A percentile compares a stretch with the other conserved stretches of the same genome.
Evolutionary conservation across 2,329 filamentous ascomycete species (phyloP).

Genomic region (Zasmidium citrigriseum): DNA sequence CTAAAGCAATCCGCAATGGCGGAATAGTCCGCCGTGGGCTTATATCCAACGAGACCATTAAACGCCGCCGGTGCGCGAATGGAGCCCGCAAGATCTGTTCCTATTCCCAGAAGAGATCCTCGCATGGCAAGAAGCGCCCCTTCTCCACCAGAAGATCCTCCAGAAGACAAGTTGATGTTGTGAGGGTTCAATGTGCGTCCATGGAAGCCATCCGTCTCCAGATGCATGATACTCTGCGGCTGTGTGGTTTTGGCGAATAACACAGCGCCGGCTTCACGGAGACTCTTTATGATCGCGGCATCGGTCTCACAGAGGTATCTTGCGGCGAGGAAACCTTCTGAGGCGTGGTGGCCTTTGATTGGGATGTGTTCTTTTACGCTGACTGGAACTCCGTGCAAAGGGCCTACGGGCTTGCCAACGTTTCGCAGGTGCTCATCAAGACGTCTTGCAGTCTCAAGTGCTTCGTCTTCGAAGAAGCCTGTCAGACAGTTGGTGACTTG

Average conservation of each 20-base stretch:
- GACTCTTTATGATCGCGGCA: conserved; percentile 11
- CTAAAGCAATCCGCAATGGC: conserved; percentile 15
- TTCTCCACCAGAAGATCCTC: conserved; percentile 15
- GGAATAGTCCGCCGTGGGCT: conserved; percentile 29
- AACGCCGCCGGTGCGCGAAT: conserved; percentile 87
- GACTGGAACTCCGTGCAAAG: conserved; percentile 21
- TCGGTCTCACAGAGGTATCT: conserved; percentile 9
- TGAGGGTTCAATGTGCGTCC: conserved; percentile 16
- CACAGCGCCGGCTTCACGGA: conserved; percentile 19
- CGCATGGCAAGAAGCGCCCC: conserved; percentile 59
- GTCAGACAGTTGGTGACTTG: conserved; percentile 22
- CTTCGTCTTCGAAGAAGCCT: conserved; percentile 19
- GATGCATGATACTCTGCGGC: conserved; percentile 19
- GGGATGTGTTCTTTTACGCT: conserved; percentile 22
- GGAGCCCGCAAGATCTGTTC: conserved; percentile 59
- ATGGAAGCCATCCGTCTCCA: conserved; percentile 14
- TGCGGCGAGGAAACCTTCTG: conserved; percentile 13
- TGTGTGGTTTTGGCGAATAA: conserved; percentile 24
- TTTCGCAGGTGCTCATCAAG: conserved; percentile 17
- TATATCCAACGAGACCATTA: conserved; percentile 37
- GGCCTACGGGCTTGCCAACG: conserved; percentile 16
- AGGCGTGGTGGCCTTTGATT: conserved; percentile 12
- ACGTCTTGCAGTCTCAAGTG: conserved; percentile 14
- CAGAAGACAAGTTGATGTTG: conserved; percentile 20
- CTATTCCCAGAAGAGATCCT: conserved; percentile 60